Evolutionary conservation across 495 filamentous ascomycete species (phyloP).

Genomic region (Acidiella bohemica): DNA sequence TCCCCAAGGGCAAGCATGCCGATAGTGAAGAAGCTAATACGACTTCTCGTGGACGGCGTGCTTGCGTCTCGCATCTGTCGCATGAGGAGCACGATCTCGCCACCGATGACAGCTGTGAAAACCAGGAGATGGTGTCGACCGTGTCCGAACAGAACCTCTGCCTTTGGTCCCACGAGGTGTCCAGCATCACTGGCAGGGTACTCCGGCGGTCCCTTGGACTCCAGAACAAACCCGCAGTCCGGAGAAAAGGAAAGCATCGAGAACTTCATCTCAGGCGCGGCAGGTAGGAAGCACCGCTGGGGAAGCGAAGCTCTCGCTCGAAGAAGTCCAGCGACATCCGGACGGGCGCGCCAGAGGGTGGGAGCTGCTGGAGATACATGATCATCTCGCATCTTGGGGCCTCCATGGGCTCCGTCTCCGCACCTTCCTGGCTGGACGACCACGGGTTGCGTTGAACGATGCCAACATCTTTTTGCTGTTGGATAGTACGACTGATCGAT

Average conservation of each 20-base stretch:
- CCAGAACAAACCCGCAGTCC: conserved; percentile 83
- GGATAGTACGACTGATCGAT: conserved; percentile 53
- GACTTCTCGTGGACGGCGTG: conserved; percentile 85
- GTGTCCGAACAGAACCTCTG: conserved; percentile 55
- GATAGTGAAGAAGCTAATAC: conserved; percentile 81
- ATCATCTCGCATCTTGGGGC: conserved; percentile 79
- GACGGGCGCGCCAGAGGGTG: conserved; percentile 13
- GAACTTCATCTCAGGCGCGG: conserved; percentile 58
- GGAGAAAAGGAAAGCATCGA: conserved; percentile 83
- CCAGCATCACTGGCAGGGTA: conserved; percentile 47
- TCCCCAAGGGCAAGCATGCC: conserved; percentile 79
- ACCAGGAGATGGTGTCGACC: conserved; percentile 54
- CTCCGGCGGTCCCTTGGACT: conserved; percentile 69
- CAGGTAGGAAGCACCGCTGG: conserved; percentile 62
- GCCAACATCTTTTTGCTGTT: conserved; percentile 42
- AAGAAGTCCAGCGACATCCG: conserved; percentile 36
- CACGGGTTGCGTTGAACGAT: conserved; percentile 36
- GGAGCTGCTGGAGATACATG: conserved; percentile 73
- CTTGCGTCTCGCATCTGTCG: conserved; percentile 80
- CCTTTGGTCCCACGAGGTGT: conserved; percentile 65
- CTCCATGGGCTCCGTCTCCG: conserved; percentile 42
- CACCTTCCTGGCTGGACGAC: conserved; percentile 47
- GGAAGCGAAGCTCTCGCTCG: conserved; percentile 74
- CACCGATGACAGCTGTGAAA: conserved; percentile 48
- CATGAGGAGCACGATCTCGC: conserved; percentile 62